phyloP scores from a whole-genome alignment of 1,139 yeast species.

The Schizosaccharomyces versatilis region DNA sequence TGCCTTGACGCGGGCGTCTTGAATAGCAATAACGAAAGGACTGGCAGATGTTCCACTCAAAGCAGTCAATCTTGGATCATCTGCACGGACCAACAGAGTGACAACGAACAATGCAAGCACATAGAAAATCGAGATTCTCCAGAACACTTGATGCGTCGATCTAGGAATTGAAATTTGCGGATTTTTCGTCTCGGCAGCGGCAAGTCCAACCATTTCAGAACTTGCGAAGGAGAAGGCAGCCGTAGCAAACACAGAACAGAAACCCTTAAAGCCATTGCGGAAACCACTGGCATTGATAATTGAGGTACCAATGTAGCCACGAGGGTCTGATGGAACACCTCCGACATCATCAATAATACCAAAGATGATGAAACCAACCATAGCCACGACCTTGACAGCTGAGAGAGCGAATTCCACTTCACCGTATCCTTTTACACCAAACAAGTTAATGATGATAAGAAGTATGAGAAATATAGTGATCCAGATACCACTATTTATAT shows the following conservation, averaged over 20 bases:
- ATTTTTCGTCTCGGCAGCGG: slow-evolving; percentile 48
- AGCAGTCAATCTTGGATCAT: no score
- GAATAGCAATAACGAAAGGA: slow-evolving; percentile 57
- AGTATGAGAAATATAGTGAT: slow-evolving; percentile 39
- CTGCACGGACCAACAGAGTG: no score
- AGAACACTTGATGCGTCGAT: no score
- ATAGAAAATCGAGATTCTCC: no score
- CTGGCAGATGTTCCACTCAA: slow-evolving; percentile 29
- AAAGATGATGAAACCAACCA: slow-evolving; percentile 42
- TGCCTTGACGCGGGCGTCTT: slow-evolving; percentile 42
- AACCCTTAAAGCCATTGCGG: slow-evolving; percentile 53
- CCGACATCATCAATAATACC: slow-evolving; percentile 34
- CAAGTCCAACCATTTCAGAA: slow-evolving; percentile 61
- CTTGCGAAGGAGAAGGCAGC: slow-evolving; percentile 85
- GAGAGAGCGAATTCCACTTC: slow-evolving; percentile 55
- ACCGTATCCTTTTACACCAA: slow-evolving; percentile 58
- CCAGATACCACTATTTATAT: slow-evolving; percentile 44
- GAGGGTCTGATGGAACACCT: slow-evolving; percentile 36
- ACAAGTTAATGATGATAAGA: slow-evolving; percentile 36
- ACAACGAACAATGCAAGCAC: background rate
- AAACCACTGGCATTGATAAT: slow-evolving; percentile 42
- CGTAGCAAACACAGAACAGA: slow-evolving; percentile 54
- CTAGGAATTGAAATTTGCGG: no score
- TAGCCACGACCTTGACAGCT: slow-evolving; percentile 37
- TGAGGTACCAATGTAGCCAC: slow-evolving; percentile 36